These are phyloP conservation scores for Annulohypoxylon bovei DNA, from an alignment of 495 filamentous ascomycete genomes.

Conservation along the genomic window DNA sequence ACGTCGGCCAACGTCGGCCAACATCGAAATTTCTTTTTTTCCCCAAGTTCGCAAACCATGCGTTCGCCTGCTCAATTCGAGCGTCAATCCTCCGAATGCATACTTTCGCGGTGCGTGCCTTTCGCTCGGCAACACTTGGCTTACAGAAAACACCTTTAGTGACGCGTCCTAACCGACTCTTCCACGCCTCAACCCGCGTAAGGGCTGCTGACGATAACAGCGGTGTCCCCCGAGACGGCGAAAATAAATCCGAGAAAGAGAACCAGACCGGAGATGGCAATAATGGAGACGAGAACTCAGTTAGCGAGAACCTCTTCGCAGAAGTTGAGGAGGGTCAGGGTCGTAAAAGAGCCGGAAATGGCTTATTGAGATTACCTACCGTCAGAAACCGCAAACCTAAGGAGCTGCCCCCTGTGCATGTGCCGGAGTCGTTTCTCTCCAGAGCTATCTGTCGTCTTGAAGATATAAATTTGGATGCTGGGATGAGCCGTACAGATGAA, in stretches of 20 bases:
- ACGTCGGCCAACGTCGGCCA: slow-evolving; percentile 3
- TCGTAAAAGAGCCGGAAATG: slow-evolving; percentile 43
- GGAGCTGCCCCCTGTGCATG: slow-evolving; percentile 51
- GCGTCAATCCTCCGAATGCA: slow-evolving; percentile 57
- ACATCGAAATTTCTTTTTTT: slow-evolving; percentile 20
- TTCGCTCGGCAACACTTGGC: slow-evolving; percentile 49
- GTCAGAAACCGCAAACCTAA: slow-evolving; percentile 52
- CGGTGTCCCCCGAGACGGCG: slow-evolving; percentile 28
- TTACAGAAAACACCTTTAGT: slow-evolving; percentile 41
- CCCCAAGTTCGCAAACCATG: slow-evolving; percentile 37
- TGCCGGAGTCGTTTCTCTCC: slow-evolving; percentile 58
- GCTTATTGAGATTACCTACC: slow-evolving; percentile 52
- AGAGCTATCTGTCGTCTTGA: slow-evolving; percentile 43
- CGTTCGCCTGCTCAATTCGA: slow-evolving; percentile 45
- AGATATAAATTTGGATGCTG: not conserved
- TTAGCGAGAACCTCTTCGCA: slow-evolving; percentile 31
- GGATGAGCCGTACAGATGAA: not conserved
- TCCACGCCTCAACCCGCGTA: slow-evolving; percentile 46
- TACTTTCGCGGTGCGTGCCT: slow-evolving; percentile 47
- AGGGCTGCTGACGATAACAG: slow-evolving; percentile 43
- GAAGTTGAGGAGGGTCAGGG: slow-evolving; percentile 31
- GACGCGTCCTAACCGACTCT: slow-evolving; percentile 42
- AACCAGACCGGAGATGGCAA: slow-evolving; percentile 17
- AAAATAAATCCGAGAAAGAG: slow-evolving; percentile 40
- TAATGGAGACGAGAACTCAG: slow-evolving; percentile 28